Evolutionary conservation across 2,329 filamentous ascomycete species (phyloP).

Genomic region (Penicillium sp.): DNA sequence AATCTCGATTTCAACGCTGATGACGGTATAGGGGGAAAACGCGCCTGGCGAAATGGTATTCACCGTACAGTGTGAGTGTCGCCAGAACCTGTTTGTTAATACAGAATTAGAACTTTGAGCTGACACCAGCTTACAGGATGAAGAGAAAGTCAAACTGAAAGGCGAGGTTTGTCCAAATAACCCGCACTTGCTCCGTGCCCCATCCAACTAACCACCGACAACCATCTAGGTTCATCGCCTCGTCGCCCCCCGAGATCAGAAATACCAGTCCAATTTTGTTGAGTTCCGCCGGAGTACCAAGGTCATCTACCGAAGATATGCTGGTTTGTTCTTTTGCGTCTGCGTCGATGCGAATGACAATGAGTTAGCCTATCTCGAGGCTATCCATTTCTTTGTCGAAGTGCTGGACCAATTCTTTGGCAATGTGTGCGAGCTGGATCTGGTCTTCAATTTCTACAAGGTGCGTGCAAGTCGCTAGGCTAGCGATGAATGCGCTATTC

Average conservation of each 20-base stretch:
- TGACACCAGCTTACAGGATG: slow-evolving; percentile 59
- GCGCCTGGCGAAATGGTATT: slow-evolving; percentile 97
- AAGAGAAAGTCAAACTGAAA: slow-evolving; percentile 98
- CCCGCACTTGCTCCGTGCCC: not conserved
- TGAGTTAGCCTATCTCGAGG: slow-evolving; percentile 92
- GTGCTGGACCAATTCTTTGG: slow-evolving; percentile 98
- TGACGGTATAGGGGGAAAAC: slow-evolving; percentile 77
- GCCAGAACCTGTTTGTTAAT: not conserved
- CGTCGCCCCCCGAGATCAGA: slow-evolving; percentile 95
- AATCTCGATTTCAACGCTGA: slow-evolving; percentile 16
- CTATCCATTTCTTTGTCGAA: slow-evolving; percentile 99
- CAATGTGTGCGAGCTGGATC: slow-evolving; percentile 96
- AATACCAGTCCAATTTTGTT: slow-evolving; percentile 99
- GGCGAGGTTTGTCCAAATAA: slow-evolving; percentile 67
- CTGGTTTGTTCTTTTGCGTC: slow-evolving; percentile 97
- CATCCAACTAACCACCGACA: slow-evolving; percentile 11
- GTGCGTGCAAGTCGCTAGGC: slow-evolving; percentile 35
- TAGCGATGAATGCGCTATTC: not conserved
- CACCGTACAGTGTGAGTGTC: slow-evolving; percentile 72
- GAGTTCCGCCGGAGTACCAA: slow-evolving; percentile 73
- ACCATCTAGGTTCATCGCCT: slow-evolving; percentile 78
- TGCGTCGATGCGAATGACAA: slow-evolving; percentile 99
- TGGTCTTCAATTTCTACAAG: slow-evolving; percentile 73
- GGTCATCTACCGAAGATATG: slow-evolving; percentile 95
- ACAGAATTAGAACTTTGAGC: not conserved